These are phyloP conservation scores for Kazachstania taianensis DNA, from an alignment of 805 yeast genomes.

Conservation along the genomic window DNA sequence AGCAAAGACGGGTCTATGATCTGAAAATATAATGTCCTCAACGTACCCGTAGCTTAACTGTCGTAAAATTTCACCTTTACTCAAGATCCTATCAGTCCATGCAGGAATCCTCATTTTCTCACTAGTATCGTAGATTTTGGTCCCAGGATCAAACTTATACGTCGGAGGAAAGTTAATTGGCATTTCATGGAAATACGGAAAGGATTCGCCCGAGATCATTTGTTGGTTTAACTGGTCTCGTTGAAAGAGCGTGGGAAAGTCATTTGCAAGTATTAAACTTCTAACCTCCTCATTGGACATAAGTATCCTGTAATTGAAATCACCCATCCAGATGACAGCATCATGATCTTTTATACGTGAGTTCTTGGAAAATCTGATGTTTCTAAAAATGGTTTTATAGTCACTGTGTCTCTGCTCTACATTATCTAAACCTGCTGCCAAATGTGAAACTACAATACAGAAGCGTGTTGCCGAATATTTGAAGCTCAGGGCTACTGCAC, in stretches of 20 bases:
- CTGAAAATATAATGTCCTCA: slow-evolving; percentile 57
- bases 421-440: slow-evolving; percentile 86
- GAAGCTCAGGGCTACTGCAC: slow-evolving; percentile 67
- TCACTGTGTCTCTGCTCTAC: slow-evolving; percentile 79
- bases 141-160: slow-evolving; percentile 85
- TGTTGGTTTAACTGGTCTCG: slow-evolving; percentile 73
- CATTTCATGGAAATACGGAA: slow-evolving; percentile 75
- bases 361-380: slow-evolving; percentile 51
- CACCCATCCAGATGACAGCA: slow-evolving; percentile 83
- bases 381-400: slow-evolving; percentile 66
- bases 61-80: slow-evolving; percentile 47
- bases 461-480: slow-evolving; percentile 55
- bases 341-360: slow-evolving; percentile 66
- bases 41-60: slow-evolving; percentile 54
- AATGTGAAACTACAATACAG: slow-evolving; percentile 76
- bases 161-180: slow-evolving; percentile 81
- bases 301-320: slow-evolving; percentile 77
- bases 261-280: slow-evolving; percentile 36
- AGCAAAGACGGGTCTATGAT: slow-evolving; percentile 85
- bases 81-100: slow-evolving; percentile 89
- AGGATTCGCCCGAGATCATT: slow-evolving; percentile 63
- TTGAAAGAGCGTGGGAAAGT: slow-evolving; percentile 47
- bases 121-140: slow-evolving; percentile 71
- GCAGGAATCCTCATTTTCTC: slow-evolving; percentile 93
- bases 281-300: slow-evolving; percentile 65